Base-by-base conservation (phyloP, 106 monocot genomes). In the Triglochin maritima region DNA sequence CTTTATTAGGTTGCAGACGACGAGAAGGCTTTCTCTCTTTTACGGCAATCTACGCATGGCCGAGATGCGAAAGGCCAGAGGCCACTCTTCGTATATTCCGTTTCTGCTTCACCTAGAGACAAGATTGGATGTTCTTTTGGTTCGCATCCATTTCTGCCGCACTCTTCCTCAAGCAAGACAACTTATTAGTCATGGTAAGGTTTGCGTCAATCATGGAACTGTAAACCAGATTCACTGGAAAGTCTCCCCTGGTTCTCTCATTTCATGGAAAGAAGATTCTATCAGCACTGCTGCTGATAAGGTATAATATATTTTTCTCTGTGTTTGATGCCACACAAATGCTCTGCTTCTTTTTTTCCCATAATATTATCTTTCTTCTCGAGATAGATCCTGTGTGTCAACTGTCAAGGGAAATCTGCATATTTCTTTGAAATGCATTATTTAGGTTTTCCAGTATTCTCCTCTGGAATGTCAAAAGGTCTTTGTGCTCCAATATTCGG, bases 121-220 rank as follows among this genome's bases (percentile, higher is more conserved):
- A 47, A 49, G 70, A 70, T 17, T 60, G 45, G 70, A 70, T 49
- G 60, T 70, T 49, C 70, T 70, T 59, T 49, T 70, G 17, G 59
- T 70, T 17, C 70, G 70, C 17, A 58, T 70, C 17, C 70, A 70
- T 49, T 70, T 70, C 47, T 70, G 60, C 17, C 58, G 29, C 7
- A 58, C 70, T 70, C 70, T 70, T 57, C 57, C 70, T 59, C 70
- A 70, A 60, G 70, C 70, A 7, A 46, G 70, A 49, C 70, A 70
- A 7, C 48, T 60, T 46, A 70, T 70, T 17, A 70, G 70, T 57
- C 70, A 70, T 60, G 59, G 60, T 12, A 70, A 60, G 48, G 60
- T 70, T 70, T 70, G 58, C 29, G 70, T 70, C 2, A 60, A 70
- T 60, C 47, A 60, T 60, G 60, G 13, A 41, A 17, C 49, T 48